phyloP scores from a whole-genome alignment of 768 basidiomycete genomes.

The Suillus clintonianus region DNA sequence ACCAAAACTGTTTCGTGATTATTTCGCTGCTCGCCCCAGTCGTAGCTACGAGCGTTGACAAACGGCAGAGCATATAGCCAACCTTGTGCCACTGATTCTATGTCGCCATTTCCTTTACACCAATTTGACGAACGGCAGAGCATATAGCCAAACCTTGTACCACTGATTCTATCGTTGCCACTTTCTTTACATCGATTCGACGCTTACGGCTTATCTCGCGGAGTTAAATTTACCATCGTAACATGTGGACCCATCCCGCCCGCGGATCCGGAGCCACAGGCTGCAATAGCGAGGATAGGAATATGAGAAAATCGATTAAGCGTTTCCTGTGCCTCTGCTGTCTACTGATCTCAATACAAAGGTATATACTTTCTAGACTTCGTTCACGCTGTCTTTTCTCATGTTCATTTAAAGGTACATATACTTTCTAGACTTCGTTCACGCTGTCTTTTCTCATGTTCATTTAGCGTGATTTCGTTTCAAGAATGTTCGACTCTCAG shows the following conservation, averaged over 20 bases:
- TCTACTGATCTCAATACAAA: no score
- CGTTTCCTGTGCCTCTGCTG: neutral
- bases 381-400: neutral
- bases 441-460: neutral
- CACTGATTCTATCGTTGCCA: conserved; percentile 43
- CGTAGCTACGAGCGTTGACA: conserved; percentile 64
- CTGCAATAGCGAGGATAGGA: neutral
- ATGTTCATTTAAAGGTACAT: neutral
- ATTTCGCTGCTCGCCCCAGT: conserved; percentile 76
- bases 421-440: neutral
- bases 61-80: conserved; percentile 67
- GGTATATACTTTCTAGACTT: neutral
- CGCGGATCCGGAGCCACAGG: neutral
- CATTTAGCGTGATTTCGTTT: neutral
- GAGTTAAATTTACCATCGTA: neutral
- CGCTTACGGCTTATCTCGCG: neutral
- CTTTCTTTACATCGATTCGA: conserved; percentile 13
- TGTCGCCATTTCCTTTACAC: neutral
- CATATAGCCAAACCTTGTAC: conserved; percentile 68
- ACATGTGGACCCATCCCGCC: neutral
- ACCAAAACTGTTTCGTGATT: conserved; percentile 42
- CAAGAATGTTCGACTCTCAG: neutral
- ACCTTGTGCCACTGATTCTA: conserved; percentile 59
- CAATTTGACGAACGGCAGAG: conserved; percentile 60
- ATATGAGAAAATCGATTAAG: neutral